Percentiles rank a stretch among this genome's conserved stretches.
Evolutionary conservation across 2,329 filamentous ascomycete genomes (phyloP).

Genomic region (Beauveria scarabaeidicola): DNA sequence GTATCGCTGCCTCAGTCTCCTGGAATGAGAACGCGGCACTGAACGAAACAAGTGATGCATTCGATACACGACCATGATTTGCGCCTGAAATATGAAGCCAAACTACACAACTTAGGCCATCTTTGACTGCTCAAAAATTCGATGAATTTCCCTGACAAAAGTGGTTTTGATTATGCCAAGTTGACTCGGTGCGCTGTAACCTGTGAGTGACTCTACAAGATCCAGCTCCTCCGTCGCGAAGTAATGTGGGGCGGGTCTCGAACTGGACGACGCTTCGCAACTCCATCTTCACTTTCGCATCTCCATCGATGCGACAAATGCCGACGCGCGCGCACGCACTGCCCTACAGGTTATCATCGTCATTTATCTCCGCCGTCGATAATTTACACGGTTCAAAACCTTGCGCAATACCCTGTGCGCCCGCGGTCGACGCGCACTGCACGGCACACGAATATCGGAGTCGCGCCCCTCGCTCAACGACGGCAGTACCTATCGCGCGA

Average conservation of each 20-base stretch:
- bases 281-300: not conserved
- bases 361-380: not conserved
- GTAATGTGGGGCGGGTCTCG: not conserved
- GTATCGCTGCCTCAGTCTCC: too few species aligned
- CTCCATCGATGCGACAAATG: conserved; percentile 1
- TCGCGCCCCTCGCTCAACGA: not conserved
- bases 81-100: too few species aligned
- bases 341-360: not conserved
- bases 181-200: not conserved
- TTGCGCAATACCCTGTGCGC: not conserved
- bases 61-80: too few species aligned
- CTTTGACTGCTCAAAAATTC: too few species aligned
- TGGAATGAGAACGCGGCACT: too few species aligned
- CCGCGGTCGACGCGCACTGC: not conserved
- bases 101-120: too few species aligned
- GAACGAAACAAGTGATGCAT: too few species aligned
- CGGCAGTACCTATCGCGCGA: not conserved
- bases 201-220: not conserved
- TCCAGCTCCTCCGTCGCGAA: not conserved
- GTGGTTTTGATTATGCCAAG: not conserved
- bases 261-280: not conserved
- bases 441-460: not conserved
- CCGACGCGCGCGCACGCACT: not conserved
- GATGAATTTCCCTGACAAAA: too few species aligned
- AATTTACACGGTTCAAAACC: not conserved